phyloP scores from a whole-genome alignment of 495 filamentous ascomycete species.

The Podospora pseudoanserina region DNA sequence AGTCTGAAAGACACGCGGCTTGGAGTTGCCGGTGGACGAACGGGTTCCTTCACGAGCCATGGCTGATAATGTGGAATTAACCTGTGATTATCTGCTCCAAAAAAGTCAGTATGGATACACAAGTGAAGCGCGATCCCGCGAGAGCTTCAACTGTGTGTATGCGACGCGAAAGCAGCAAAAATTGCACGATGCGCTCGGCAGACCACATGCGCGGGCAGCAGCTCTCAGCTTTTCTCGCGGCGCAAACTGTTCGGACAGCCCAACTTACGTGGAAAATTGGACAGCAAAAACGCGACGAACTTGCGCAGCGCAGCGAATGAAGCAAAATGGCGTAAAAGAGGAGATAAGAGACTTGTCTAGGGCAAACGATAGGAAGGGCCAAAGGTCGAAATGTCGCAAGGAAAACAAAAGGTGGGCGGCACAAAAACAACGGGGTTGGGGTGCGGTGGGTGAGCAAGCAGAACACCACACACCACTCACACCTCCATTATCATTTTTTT shows the following conservation, averaged over 20 bases:
- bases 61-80: conserved; percentile 20
- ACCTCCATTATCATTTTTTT: not conserved
- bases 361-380: not conserved
- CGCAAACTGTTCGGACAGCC: not conserved
- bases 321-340: not conserved
- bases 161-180: not conserved
- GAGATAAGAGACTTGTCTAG: not conserved
- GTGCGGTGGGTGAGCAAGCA: not conserved
- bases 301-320: conserved; percentile 1
- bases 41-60: conserved; percentile 57
- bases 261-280: not conserved
- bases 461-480: not conserved
- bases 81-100: conserved; percentile 3
- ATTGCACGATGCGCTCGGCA: conserved; percentile 1
- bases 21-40: conserved; percentile 52
- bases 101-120: not conserved
- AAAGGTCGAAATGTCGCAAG: conserved; percentile 15
- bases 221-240: not conserved
- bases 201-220: not conserved
- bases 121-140: not conserved
- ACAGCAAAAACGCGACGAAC: not conserved
- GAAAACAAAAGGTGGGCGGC: conserved; percentile 23
- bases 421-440: conserved; percentile 23
- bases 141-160: not conserved
- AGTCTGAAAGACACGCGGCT: conserved; percentile 50